Base-by-base conservation (phyloP, 2,329 filamentous ascomycete genomes). In the Penicillium polonicum region DNA sequence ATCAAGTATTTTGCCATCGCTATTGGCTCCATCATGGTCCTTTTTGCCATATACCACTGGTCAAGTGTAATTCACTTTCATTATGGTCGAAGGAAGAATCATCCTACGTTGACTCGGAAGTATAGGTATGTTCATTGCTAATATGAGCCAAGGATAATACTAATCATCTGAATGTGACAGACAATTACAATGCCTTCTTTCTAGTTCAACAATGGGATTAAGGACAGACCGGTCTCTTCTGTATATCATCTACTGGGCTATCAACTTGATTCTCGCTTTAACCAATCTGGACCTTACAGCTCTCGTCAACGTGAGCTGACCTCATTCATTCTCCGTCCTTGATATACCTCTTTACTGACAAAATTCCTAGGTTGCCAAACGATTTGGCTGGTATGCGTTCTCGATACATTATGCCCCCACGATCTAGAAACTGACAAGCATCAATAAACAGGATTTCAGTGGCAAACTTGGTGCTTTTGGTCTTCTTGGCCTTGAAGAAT, bases 1-100 rank as follows among this genome's bases (percentile, higher is more conserved):
- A 42, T 42, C n/a, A 58, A 63, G 21, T 63, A 60, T 21, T 60
- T 60, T 52, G 60, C 61, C 8, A 63, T 63, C 15, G 39, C 54
- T 29, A 60, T 62, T 5, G 61, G 61, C 1, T 35, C 48, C 3
- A 60, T 62, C 9, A 63, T 63, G 60, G 44, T 52, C 21, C 35
- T 62, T 21, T 57, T 52, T 36, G 53, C 43, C 12, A 9, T 56
- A 48, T 50, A 48, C 15, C 60, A 63, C 36, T 63, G 61, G 61
- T 27, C 38, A 33, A 45, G 42, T 36, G 48, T 62, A 13, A 31
- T 52, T 23, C 29, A 51, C 15, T 38, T 48, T 42, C 17, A 19
- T n/a, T 51, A 48, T 49, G 51, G 55, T 21, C 55, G 45, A 21
- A 36, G 29, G n/a, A 41, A 39, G 4, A 52, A 4, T 10, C 27